Evolutionary conservation across 2,329 filamentous ascomycete genomes (phyloP), one percentile per base, ranked within the genome.

Genomic region (Neofusicoccum sp.): DNA sequence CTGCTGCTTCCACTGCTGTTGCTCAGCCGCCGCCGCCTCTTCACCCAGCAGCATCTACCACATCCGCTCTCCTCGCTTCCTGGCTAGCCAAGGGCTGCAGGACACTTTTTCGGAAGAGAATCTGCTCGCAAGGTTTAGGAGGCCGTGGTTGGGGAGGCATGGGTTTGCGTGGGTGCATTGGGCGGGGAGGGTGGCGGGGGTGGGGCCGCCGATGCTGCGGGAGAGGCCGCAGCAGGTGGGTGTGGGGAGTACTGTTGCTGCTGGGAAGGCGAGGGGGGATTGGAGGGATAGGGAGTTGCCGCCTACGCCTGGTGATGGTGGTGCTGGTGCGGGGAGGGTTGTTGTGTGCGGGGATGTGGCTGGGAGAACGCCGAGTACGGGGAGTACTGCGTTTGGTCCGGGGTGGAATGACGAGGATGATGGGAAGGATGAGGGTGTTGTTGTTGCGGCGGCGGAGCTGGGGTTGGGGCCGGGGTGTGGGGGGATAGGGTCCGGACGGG

Each of bases 121-220:
- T 52, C 67, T 78, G 12, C 63, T 76, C 31, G 65, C 65, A n/a
- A 66, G 70, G 9, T 77, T 71, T 61, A 64, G 64, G 11, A 60
- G 66, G 0, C 76, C 76, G 0, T 61, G 43, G 6, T 60, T 67
- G 6, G 76, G 73, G 0, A 70, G 68, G 48, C 66, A 64, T 4
- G 65, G 71, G 52, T 76, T 71, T 56, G 73, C 71, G 3, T 78
- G 76, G 66, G 76, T 78, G 14, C 69, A 75, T 44, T 78, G 76
- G 75, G 75, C 74, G 6, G 70, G 73, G 48, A 69, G 74, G 16
- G 48, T 78, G 3, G 73, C 76, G n/a, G 44, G 45, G 9, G 66
- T 58, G 54, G 54, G 45, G 54, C 54, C 45, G 37, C 52, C 39
- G 31, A 31, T n/a, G 43, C 7, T 4, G 41, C 44, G 6, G 56